Evolutionary conservation across 805 yeast species (phyloP).

Genomic region (Saccharomycopsis babjevae): DNA sequence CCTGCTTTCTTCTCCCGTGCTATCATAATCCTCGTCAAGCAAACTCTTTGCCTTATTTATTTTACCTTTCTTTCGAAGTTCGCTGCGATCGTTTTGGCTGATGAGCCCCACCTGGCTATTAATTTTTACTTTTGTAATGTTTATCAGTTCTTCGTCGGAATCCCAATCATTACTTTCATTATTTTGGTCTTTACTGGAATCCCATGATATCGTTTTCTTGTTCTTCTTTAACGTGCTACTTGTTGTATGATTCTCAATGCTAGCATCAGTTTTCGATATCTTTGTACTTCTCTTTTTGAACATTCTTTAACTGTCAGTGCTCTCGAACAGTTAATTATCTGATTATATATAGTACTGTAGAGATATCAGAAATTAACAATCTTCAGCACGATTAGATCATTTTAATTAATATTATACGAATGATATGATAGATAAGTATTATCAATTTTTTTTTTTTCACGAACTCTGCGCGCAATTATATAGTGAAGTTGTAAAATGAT

Average conservation of each 20-base stretch:
- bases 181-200: neutral
- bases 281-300: neutral
- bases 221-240: neutral
- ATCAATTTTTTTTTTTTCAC: too few species aligned
- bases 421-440: too few species aligned
- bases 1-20: neutral
- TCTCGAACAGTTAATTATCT: neutral
- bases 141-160: neutral
- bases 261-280: neutral
- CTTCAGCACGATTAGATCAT: too few species aligned
- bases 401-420: too few species aligned
- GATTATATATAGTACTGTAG: neutral
- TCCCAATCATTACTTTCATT: neutral
- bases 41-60: neutral
- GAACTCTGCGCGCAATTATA: too few species aligned
- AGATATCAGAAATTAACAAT: neutral
- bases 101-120: neutral
- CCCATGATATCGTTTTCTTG: neutral
- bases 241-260: neutral
- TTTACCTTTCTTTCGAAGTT: neutral
- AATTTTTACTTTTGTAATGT: neutral
- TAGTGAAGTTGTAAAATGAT: too few species aligned
- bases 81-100: too few species aligned
- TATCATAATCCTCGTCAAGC: neutral
- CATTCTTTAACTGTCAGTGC: neutral